Evolutionary conservation across 2,329 filamentous ascomycete genomes (phyloP).

Genomic region (Aspergillus felis): DNA sequence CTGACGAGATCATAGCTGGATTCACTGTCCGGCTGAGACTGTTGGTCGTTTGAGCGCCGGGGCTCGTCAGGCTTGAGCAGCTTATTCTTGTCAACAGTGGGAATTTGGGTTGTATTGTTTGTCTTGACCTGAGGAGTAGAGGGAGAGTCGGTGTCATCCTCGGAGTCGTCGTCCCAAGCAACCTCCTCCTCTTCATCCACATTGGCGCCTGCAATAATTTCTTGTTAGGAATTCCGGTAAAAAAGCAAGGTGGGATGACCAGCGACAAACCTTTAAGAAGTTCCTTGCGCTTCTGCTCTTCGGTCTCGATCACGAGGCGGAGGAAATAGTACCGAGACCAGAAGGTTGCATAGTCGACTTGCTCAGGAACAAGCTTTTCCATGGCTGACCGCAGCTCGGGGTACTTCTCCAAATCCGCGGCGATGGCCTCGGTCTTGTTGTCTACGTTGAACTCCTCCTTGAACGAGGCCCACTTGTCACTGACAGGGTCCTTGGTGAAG

Average conservation of each 20-base stretch:
- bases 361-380: conserved; percentile 93
- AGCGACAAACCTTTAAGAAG: conserved; percentile 73
- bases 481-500: conserved; percentile 76
- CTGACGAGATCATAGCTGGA: conserved; percentile 94
- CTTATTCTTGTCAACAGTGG: conserved; percentile 35
- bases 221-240: conserved; percentile 5
- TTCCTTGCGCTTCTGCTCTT: conserved; percentile 83
- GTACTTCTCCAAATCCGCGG: conserved; percentile 77
- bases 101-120: conserved; percentile 32
- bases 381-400: conserved; percentile 80
- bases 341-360: conserved; percentile 83
- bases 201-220: conserved; percentile 33
- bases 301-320: conserved; percentile 85
- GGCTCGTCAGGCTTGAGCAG: conserved; percentile 61
- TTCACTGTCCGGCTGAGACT: conserved; percentile 88
- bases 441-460: conserved; percentile 72
- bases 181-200: conserved; percentile 68
- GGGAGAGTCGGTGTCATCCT: conserved; percentile 47
- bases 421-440: conserved; percentile 78
- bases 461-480: conserved; percentile 72
- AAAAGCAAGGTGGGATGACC: background rate
- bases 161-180: conserved; percentile 68
- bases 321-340: conserved; percentile 97
- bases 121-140: conserved; percentile 41
- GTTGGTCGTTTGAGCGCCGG: conserved; percentile 76